Evolutionary conservation across 306 rosid species (phyloP), one percentile per base, ranked within the genome.

Genomic region (Castanea sativa): DNA sequence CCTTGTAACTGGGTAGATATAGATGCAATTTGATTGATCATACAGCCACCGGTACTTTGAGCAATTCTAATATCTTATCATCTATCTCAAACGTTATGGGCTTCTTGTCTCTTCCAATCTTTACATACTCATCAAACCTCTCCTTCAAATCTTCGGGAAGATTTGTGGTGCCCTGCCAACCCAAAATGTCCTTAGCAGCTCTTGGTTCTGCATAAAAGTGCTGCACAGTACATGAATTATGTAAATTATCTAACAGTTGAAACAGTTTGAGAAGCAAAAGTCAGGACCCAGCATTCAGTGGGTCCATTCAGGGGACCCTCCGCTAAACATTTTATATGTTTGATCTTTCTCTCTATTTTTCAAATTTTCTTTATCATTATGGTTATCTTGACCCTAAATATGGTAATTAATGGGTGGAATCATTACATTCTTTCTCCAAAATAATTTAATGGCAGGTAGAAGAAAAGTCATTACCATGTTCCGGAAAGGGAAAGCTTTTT

Each of bases 191-290:
- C 79, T 89, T 85, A 30, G 98, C 99, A 68, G 98, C 98, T 87
- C 97, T 92, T 29, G 99, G 98, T 69, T 95, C 98, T 4, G 99
- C 94, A 71, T 91, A 93, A 86, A 95, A 93, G 88, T 95, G 98
- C 98, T 91, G 94, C 92, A 83, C 69, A 69, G 78, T 53, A 64
- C 73, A 73, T 5, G 51, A 38, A 79, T 51, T 13, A 64, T 35
- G 59, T 58, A 30, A 64, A 52, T 73, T 41, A 72, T 76, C 52
- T 61, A 19, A 27, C 16, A 27, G 38, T 15, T 61, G 69, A 29
- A 61, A 27, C 16, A 61, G 69, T 60, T 25, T 9, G 5, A 73
- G 60, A 29, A 14, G 18, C 4, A 43, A 33, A 23, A 65, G 32
- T 59, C 53, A 71, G 69, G 75, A 75, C 25, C 18, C 73, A 65